Conservation (phyloP, 2,329 filamentous ascomycete genomes). For the Fusarium newnesense region DNA sequence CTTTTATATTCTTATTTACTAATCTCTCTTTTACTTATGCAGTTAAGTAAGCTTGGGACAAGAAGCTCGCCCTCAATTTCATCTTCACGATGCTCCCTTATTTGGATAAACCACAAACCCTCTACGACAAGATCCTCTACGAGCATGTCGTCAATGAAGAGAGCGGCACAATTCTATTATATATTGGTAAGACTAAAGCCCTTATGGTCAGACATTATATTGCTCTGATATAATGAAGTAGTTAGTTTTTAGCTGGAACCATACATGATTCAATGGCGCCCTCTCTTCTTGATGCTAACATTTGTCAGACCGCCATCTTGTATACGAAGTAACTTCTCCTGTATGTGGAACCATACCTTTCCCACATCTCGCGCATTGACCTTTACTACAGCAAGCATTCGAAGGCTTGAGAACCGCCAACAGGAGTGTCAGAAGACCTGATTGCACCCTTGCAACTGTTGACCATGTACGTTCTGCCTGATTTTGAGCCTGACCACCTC, state of each 20-base stretch:
- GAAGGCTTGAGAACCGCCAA: constrained; percentile 92
- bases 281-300: constrained; percentile 23
- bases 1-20: no score
- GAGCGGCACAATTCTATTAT: constrained; percentile 91
- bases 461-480: constrained; percentile 79
- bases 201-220: no score
- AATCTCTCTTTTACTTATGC: no score
- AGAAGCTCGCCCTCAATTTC: no score
- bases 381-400: constrained; percentile 81
- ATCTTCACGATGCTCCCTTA: constrained; percentile 76
- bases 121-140: constrained; percentile 98
- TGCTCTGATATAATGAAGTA: no score
- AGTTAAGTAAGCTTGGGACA: no score
- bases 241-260: no score
- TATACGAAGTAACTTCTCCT: constrained; percentile 98
- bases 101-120: constrained; percentile 78
- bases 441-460: constrained; percentile 95
- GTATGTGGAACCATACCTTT: constrained; percentile 60
- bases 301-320: constrained; percentile 80
- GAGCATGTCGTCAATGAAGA: constrained; percentile 96
- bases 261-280: no score
- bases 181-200: constrained; percentile 75
- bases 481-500: neutral
- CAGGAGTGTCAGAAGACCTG: constrained; percentile 87
- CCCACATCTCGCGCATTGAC: constrained; percentile 23